Conservation (phyloP, 1,284 basidiomycete species). For the Hemileia vastatrix region DNA sequence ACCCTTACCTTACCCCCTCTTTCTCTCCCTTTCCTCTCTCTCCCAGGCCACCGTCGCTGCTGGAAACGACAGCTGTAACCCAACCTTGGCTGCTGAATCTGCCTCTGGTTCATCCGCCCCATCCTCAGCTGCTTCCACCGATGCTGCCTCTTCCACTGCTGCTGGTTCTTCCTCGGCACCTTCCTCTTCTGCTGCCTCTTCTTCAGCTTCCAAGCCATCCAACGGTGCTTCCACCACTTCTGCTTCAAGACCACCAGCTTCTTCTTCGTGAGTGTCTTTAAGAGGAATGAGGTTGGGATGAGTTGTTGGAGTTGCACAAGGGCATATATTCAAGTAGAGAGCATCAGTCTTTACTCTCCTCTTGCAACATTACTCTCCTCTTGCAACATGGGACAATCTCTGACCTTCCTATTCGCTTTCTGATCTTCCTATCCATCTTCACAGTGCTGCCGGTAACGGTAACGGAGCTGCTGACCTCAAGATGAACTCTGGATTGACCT, state of each 20-base stretch:
- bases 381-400: not conserved
- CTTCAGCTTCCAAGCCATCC: slow-evolving; percentile 7
- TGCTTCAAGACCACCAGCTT: not conserved
- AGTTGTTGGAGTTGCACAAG: not conserved
- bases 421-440: not conserved
- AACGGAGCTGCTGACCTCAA: not conserved
- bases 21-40: slow-evolving; percentile 26
- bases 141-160: slow-evolving; percentile 5
- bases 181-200: slow-evolving; percentile 13
- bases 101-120: slow-evolving; percentile 11
- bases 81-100: slow-evolving; percentile 18
- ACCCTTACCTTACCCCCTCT: not conserved
- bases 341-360: not conserved
- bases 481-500: not conserved
- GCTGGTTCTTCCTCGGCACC: slow-evolving; percentile 19
- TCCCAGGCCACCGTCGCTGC: slow-evolving; percentile 25
- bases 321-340: not conserved
- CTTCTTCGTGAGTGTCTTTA: not conserved
- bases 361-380: not conserved
- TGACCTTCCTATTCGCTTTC: not conserved
- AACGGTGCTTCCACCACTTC: slow-evolving; percentile 11
- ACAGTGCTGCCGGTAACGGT: not conserved
- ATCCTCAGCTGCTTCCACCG: slow-evolving; percentile 1
- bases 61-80: slow-evolving; percentile 28
- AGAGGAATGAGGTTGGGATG: not conserved